phyloP scores from a whole-genome alignment of 139 green algal species.

The Pseudopediastrum boryanum region DNA sequence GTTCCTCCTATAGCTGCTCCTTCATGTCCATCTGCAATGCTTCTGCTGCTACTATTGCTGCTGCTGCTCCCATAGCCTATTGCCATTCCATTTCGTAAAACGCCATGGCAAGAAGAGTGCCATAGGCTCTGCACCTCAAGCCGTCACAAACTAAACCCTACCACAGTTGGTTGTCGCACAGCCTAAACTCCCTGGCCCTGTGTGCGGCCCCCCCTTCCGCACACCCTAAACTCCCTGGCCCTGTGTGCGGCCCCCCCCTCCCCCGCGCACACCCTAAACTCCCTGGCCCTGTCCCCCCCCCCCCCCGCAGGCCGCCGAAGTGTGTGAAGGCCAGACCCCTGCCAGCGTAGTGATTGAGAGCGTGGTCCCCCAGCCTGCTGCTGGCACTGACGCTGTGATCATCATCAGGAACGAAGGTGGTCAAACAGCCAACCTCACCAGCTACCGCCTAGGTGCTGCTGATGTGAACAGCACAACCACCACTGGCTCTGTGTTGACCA shows the following conservation, averaged over 20 bases:
- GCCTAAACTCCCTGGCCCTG: too few species aligned
- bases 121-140: too few species aligned
- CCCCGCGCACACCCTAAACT: background rate
- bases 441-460: slow-evolving; percentile 44
- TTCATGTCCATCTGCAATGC: too few species aligned
- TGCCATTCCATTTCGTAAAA: too few species aligned
- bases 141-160: too few species aligned
- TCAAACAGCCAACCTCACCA: slow-evolving; percentile 56
- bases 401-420: slow-evolving; percentile 57
- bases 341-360: slow-evolving; percentile 51
- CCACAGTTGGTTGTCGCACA: too few species aligned
- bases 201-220: background rate
- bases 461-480: background rate
- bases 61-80: too few species aligned
- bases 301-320: background rate
- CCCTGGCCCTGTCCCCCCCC: background rate
- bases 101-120: too few species aligned
- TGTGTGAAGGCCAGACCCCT: slow-evolving; percentile 41
- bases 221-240: too few species aligned
- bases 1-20: too few species aligned
- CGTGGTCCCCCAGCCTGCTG: slow-evolving; percentile 39
- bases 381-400: slow-evolving; percentile 11
- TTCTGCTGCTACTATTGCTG: too few species aligned
- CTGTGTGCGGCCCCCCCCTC: background rate
- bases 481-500: slow-evolving; percentile 17